Base-by-base conservation (phyloP, 2,329 filamentous ascomycete species). In the Colletotrichum sublineola region DNA sequence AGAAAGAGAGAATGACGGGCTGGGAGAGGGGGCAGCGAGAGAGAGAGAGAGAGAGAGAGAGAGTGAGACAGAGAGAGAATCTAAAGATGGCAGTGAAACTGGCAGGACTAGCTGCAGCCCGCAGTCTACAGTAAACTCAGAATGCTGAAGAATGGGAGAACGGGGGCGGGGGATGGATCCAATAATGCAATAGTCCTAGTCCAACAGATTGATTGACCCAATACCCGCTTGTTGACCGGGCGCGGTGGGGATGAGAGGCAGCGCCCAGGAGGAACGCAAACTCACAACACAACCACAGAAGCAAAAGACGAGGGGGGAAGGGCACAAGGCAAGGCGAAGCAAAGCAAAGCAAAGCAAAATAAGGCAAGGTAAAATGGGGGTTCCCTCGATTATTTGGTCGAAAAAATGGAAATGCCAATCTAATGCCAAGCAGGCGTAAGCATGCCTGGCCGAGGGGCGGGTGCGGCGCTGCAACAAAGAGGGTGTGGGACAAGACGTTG, bases 361-460 rank as follows among this genome's bases (percentile, higher is more conserved):
- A 42, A 18, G 15, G n/a, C 11, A 33, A 20, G 5, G 31, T 24
- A 31, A 40, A 57, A 50, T 48, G 31, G 14, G 60, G 60, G 29
- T 14, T 15, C 12, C 24, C 48, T 15, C n/a, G 29, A 15, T 53
- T 33, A 53, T 33, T 53, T 33, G 56, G 56, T 36, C 33, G n/a
- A 40, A 24, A 24, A 57, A 36, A 40, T 11, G 46, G 46, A 53
- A 48, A 31, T 18, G 31, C 33, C 14, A 18, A 20, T 24, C 53
- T 56, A 12, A 12, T 68, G 68, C 63, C 68, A 68, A n/a, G 44
- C 33, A 36, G 5, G 8, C 8, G 42, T 44, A 20, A 68, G 57
- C 31, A 46, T 52, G 31, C 40, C 29, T 29, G n/a, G 63, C 20
- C 63, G 62, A 67, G 63, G 18, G 68, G 42, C 67, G 63, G 33